These are phyloP conservation scores for Leccinum ponderosum DNA, from an alignment of 1,284 basidiomycete species.

Conservation along the genomic window DNA sequence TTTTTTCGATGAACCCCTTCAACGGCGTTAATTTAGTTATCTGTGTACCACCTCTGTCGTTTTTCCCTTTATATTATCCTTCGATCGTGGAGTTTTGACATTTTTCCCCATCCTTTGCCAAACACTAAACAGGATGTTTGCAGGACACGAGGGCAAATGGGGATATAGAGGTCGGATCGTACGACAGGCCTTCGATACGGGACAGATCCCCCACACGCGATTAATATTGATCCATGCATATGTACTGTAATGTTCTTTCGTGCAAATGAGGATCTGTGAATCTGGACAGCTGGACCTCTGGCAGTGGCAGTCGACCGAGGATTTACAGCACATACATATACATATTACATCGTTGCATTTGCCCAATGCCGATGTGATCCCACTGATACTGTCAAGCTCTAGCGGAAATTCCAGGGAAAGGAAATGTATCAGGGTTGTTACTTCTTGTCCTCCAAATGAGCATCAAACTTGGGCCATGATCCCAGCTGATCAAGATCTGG, in stretches of 20 bases:
- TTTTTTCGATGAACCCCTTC: neutral
- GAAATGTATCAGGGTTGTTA: neutral
- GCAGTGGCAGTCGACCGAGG: neutral
- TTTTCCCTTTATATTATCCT: neutral
- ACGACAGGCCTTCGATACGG: neutral
- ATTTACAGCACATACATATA: neutral
- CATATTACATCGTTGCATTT: neutral
- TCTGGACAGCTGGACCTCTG: neutral
- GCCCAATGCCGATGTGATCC: neutral
- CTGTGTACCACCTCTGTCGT: neutral
- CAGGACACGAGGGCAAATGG: neutral
- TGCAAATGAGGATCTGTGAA: neutral
- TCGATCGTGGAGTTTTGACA: neutral
- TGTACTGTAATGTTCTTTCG: neutral
- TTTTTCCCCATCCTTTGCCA: neutral
- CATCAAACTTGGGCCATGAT: too few species aligned
- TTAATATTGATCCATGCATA: neutral
- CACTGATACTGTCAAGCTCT: neutral
- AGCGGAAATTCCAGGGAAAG: neutral
- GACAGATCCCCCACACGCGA: neutral
- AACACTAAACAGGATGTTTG: neutral
- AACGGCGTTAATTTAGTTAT: conserved; percentile 7
- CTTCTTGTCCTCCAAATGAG: too few species aligned
- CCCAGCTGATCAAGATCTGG: too few species aligned
- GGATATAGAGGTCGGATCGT: neutral